Percentiles rank a stretch among this genome's conserved stretches.
phyloP scores from a whole-genome alignment of 2,329 filamentous ascomycete species.

The Aspergillus sergii region DNA sequence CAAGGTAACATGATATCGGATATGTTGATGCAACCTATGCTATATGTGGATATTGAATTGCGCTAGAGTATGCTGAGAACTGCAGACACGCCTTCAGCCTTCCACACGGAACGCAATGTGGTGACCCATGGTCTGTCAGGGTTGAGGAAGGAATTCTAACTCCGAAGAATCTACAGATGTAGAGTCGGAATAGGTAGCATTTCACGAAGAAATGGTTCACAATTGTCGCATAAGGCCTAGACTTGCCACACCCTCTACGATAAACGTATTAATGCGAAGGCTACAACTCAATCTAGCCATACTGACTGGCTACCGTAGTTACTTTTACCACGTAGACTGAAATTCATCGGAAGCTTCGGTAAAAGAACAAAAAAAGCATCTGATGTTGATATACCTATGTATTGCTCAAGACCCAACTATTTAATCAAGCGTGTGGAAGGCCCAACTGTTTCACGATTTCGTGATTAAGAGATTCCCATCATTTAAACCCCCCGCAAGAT shows the following conservation, averaged over 20 bases:
- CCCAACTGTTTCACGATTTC: neutral
- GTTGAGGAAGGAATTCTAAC: neutral
- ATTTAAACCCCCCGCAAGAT: neutral
- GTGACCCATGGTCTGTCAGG: neutral
- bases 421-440: neutral
- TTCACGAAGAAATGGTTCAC: neutral
- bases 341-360: neutral
- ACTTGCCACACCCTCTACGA: neutral
- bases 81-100: neutral
- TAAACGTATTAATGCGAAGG: neutral
- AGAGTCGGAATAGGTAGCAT: neutral
- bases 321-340: neutral
- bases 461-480: neutral
- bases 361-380: neutral
- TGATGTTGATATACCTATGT: neutral
- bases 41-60: neutral
- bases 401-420: neutral
- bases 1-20: neutral
- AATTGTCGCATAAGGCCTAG: neutral
- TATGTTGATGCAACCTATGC: neutral
- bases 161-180: neutral
- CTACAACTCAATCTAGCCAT: neutral
- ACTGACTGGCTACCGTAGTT: neutral
- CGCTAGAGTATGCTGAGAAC: neutral
- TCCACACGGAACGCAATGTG: neutral